Percentiles rank a stretch among this genome's conserved stretches.
Evolutionary conservation across 2,329 filamentous ascomycete species (phyloP).

Genomic region (Verruconis gallopava): DNA sequence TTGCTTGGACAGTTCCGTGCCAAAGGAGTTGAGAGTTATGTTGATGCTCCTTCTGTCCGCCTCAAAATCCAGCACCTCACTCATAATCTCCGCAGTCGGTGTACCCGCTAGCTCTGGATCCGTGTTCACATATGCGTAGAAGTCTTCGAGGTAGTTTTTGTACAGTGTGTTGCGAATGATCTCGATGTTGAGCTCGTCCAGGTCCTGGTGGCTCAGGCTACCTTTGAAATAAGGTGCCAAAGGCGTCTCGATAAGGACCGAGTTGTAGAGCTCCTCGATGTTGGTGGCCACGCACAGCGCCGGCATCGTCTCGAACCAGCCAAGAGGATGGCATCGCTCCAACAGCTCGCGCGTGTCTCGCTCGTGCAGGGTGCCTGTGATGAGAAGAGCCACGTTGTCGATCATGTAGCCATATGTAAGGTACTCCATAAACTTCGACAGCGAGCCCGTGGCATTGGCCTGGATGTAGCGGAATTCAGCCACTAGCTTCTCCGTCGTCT

Average conservation of each 20-base stretch:
- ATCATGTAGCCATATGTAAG: conserved; percentile 99
- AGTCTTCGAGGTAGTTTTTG: conserved; percentile 99
- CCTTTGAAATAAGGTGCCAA: conserved; percentile 96
- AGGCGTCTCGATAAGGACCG: conserved; percentile 90
- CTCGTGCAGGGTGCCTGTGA: conserved; percentile 95
- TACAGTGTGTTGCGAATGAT: conserved; percentile 97
- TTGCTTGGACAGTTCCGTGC: conserved; percentile 84
- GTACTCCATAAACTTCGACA: conserved; percentile 95
- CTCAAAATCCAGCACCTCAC: conserved; percentile 90
- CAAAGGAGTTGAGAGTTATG: conserved; percentile 97
- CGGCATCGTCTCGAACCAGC: conserved; percentile 98
- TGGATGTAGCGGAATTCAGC: conserved; percentile 94
- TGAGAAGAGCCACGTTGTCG: conserved; percentile 94
- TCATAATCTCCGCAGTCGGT: conserved; percentile 88
- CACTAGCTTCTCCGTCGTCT: conserved; percentile 95
- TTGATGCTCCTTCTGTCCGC: conserved; percentile 95
- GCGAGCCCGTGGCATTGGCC: conserved; percentile 80
- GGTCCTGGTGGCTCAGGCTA: conserved; percentile 85
- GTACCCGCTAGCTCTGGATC: conserved; percentile 77
- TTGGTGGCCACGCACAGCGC: conserved; percentile 96
- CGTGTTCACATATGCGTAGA: conserved; percentile 86
- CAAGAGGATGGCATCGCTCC: conserved; percentile 89
- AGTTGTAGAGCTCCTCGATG: conserved; percentile 98
- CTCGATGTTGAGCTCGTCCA: conserved; percentile 98
- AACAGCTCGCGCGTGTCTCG: conserved; percentile 90